phyloP scores from a whole-genome alignment of 352 stramenopile species.

The Peronospora farinosa region DNA sequence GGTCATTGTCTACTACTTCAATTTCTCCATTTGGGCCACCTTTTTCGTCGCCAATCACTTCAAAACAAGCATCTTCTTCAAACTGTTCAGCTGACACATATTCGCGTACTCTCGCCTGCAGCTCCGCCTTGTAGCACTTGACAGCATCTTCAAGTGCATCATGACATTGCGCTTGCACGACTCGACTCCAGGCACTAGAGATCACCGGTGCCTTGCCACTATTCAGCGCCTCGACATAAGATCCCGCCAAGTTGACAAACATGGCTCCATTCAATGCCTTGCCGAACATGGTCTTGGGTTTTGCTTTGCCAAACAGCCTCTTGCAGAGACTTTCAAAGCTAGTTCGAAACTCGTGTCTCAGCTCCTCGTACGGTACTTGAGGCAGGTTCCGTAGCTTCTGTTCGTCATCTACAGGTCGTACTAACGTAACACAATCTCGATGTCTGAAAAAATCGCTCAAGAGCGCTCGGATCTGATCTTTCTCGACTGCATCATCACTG shows the following conservation, averaged over 20 bases:
- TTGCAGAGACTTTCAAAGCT: conserved; percentile 67
- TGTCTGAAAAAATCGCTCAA: conserved; percentile 81
- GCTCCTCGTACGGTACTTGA: conserved; percentile 60
- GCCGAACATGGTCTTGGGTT: conserved; percentile 81
- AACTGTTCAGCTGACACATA: conserved; percentile 57
- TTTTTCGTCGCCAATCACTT: conserved; percentile 20
- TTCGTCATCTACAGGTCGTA: conserved; percentile 84
- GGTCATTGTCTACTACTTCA: conserved; percentile 45
- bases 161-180: conserved; percentile 80
- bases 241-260: conserved; percentile 74
- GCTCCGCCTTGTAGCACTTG: conserved; percentile 69
- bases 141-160: conserved; percentile 74
- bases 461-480: conserved; percentile 78
- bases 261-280: conserved; percentile 84
- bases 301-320: conserved; percentile 68
- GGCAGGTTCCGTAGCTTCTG: conserved; percentile 67
- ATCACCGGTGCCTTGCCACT: conserved; percentile 83
- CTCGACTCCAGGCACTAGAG: conserved; percentile 83
- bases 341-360: conserved; percentile 75
- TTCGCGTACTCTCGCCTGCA: conserved; percentile 40
- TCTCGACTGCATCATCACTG: conserved; percentile 63
- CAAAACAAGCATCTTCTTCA: conserved; percentile 45
- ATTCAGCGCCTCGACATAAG: conserved; percentile 85
- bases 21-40: conserved; percentile 16
- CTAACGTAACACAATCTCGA: conserved; percentile 86